Percentiles rank a stretch among this genome's conserved stretches.
Evolutionary conservation across 805 yeast genomes (phyloP).

Genomic region (Saccharomycopsis sp.): DNA sequence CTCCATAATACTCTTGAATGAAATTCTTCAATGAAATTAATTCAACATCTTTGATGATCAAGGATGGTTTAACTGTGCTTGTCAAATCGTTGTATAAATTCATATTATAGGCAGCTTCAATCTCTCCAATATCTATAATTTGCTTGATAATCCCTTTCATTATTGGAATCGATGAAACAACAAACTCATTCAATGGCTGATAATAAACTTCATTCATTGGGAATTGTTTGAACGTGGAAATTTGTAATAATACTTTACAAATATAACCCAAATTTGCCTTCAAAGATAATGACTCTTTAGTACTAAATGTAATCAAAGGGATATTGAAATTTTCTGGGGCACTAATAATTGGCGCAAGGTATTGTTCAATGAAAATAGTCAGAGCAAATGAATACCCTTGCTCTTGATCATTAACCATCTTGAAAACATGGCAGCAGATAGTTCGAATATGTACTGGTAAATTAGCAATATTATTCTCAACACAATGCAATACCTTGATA

Average conservation of each 20-base stretch:
- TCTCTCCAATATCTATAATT: constrained; percentile 47
- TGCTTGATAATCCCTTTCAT: constrained; percentile 39
- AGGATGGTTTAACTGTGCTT: constrained; percentile 35
- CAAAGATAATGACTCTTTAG: constrained; percentile 23
- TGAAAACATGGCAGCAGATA: constrained; percentile 42
- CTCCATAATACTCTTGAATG: constrained; percentile 36
- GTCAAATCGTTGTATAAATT: constrained; percentile 65
- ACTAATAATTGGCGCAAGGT: constrained; percentile 40
- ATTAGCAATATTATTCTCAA: constrained; percentile 37
- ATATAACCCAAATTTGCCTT: constrained; percentile 49
- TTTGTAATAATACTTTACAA: constrained; percentile 54
- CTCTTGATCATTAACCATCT: constrained; percentile 36
- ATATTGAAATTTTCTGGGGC: constrained; percentile 55
- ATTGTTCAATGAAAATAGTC: constrained; percentile 49
- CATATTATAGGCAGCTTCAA: constrained; percentile 56
- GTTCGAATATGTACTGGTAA: constrained; percentile 54
- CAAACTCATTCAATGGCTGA: constrained; percentile 74
- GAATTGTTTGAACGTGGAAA: constrained; percentile 63
- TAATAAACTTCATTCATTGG: constrained; percentile 52
- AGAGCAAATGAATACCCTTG: constrained; percentile 67
- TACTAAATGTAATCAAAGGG: constrained; percentile 25
- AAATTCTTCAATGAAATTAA: constrained; percentile 39
- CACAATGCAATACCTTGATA: constrained; percentile 48
- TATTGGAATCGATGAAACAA: constrained; percentile 44
- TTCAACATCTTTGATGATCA: constrained; percentile 39